Conservation (phyloP, 2,329 filamentous ascomycete species). For the Penicillium sp. region DNA sequence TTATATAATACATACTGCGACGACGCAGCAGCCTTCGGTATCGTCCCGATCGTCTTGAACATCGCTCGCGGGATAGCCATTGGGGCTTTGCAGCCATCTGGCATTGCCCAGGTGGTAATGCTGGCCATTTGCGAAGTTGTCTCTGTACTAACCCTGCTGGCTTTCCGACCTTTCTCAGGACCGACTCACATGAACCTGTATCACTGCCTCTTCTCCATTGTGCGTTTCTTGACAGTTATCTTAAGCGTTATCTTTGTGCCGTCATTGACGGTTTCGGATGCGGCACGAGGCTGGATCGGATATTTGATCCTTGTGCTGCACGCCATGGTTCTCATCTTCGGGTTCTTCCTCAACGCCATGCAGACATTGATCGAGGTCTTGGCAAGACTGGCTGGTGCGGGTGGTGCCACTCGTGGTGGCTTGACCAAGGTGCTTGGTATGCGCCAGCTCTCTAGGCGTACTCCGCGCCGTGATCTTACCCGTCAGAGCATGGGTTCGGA, state of each 20-base stretch:
- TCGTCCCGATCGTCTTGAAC: slow-evolving; percentile 81
- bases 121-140: slow-evolving; percentile 94
- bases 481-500: slow-evolving; percentile 81
- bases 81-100: slow-evolving; percentile 87
- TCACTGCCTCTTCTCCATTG: slow-evolving; percentile 76
- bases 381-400: slow-evolving; percentile 78
- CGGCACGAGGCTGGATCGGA: slow-evolving; percentile 88
- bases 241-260: slow-evolving; percentile 83
- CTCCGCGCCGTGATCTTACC: slow-evolving; percentile 63
- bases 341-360: slow-evolving; percentile 87
- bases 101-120: slow-evolving; percentile 87
- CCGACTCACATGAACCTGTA: slow-evolving; percentile 98
- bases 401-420: slow-evolving; percentile 73
- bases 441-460: slow-evolving; percentile 77
- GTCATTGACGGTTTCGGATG: slow-evolving; percentile 73
- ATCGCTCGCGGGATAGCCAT: slow-evolving; percentile 86
- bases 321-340: slow-evolving; percentile 79
- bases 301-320: slow-evolving; percentile 88
- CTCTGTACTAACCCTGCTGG: slow-evolving; percentile 79
- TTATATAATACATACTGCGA: slow-evolving; percentile 98
- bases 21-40: slow-evolving; percentile 83
- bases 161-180: slow-evolving; percentile 84
- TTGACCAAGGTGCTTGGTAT: slow-evolving; percentile 87
- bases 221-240: slow-evolving; percentile 74
- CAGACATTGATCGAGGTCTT: slow-evolving; percentile 88